Evolutionary conservation across 345 rosid species (phyloP).

Genomic region (Citrus medica): DNA sequence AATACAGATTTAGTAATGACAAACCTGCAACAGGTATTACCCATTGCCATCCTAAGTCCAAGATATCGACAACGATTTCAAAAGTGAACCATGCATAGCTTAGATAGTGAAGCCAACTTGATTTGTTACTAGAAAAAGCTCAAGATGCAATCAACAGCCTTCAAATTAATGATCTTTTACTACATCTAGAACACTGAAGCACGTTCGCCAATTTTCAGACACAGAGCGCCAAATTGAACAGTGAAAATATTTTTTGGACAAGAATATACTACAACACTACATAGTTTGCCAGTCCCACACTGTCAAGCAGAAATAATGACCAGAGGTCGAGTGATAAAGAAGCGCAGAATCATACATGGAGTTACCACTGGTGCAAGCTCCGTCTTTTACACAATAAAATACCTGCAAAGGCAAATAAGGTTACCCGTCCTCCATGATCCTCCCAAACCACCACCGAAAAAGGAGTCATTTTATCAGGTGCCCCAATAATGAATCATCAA

Average conservation of each 20-base stretch:
- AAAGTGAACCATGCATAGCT: neutral
- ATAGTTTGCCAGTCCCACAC: slow-evolving; percentile 18
- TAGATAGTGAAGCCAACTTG: neutral
- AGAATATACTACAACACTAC: slow-evolving; percentile 29
- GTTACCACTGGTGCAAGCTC: slow-evolving; percentile 20
- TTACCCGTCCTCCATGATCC: slow-evolving; percentile 8
- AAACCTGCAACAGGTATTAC: accelerated
- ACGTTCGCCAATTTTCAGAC: neutral
- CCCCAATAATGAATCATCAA: slow-evolving; percentile 29
- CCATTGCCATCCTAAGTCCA: too few species aligned
- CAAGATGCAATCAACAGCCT: neutral
- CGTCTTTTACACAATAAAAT: slow-evolving; percentile 25
- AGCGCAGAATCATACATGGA: slow-evolving; percentile 21
- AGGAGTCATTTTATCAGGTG: slow-evolving; percentile 17
- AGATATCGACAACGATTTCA: neutral
- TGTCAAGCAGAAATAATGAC: slow-evolving; percentile 25
- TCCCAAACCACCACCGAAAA: slow-evolving; percentile 18
- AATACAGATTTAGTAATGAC: too few species aligned
- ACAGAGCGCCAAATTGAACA: neutral
- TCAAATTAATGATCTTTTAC: neutral
- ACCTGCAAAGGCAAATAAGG: slow-evolving; percentile 22
- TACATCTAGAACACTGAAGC: neutral
- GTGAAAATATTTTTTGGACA: slow-evolving; percentile 7
- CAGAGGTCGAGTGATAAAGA: slow-evolving; percentile 10
- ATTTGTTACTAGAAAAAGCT: neutral